These are phyloP conservation scores for Didymella sp. DNA, from an alignment of 2,329 filamentous ascomycete species.

Conservation along the genomic window DNA sequence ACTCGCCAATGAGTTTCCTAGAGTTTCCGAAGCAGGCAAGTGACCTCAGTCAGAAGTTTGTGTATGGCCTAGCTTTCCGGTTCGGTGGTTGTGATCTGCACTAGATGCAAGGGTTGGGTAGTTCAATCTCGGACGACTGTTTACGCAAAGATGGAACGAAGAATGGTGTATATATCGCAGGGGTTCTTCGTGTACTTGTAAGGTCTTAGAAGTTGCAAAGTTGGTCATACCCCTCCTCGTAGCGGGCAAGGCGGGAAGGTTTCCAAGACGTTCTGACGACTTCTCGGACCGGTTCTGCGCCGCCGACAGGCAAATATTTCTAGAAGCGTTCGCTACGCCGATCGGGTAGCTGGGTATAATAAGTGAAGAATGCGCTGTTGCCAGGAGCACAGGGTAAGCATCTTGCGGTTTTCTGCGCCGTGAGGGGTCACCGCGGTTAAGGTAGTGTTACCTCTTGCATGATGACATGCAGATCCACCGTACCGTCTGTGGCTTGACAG, in stretches of 20 bases:
- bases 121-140: not conserved
- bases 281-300: constrained; percentile 18
- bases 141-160: not conserved
- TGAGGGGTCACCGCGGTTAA: constrained; percentile 18
- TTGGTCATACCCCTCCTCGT: constrained; percentile 22
- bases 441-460: constrained; percentile 18
- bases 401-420: constrained; percentile 4
- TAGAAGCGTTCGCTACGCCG: not conserved
- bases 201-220: constrained; percentile 2
- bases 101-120: constrained; percentile 5
- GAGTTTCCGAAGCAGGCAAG: not conserved
- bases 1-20: not conserved
- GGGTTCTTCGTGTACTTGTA: not conserved
- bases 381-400: constrained; percentile 9
- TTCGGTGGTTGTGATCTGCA: constrained; percentile 6
- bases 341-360: not conserved
- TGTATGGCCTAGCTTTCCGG: not conserved
- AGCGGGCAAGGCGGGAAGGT: constrained; percentile 16
- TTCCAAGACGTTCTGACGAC: constrained; percentile 20
- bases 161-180: not conserved
- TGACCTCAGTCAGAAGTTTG: not conserved
- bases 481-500: constrained; percentile 17
- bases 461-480: constrained; percentile 27
- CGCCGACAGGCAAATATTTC: not conserved
- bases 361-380: constrained; percentile 12